Evolutionary conservation across 2,329 filamentous ascomycete species (phyloP).

Genomic region (Lachnum nothofagi): DNA sequence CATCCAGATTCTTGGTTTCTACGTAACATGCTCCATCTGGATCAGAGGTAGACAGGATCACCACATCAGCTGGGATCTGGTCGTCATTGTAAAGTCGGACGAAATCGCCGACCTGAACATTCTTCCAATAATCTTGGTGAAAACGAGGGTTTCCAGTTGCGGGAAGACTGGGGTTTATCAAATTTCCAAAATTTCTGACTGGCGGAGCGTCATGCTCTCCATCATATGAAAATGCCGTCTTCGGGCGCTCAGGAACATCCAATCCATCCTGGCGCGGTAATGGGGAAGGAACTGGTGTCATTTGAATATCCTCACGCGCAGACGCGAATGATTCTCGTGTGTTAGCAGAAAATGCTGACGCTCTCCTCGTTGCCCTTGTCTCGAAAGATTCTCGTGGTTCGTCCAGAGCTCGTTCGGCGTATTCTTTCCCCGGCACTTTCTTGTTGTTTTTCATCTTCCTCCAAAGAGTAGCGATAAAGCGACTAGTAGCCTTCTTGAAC

Average conservation of each 20-base stretch:
- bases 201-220: slow-evolving; percentile 30
- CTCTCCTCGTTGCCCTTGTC: slow-evolving; percentile 41
- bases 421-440: slow-evolving; percentile 33
- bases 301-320: slow-evolving; percentile 71
- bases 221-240: slow-evolving; percentile 37
- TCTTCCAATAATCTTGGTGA: slow-evolving; percentile 93
- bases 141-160: slow-evolving; percentile 72
- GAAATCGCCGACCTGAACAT: slow-evolving; percentile 89
- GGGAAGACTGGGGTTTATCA: slow-evolving; percentile 68
- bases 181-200: slow-evolving; percentile 53
- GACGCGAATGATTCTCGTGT: slow-evolving; percentile 48
- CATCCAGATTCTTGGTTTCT: slow-evolving; percentile 96
- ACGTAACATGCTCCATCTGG: slow-evolving; percentile 93
- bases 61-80: slow-evolving; percentile 86
- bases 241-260: slow-evolving; percentile 31
- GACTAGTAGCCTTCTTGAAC: slow-evolving; percentile 77
- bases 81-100: slow-evolving; percentile 95
- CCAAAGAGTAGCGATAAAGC: slow-evolving; percentile 33
- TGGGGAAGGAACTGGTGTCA: slow-evolving; percentile 91
- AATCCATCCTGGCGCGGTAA: slow-evolving; percentile 44
- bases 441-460: slow-evolving; percentile 47
- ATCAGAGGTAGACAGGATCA: slow-evolving; percentile 89
- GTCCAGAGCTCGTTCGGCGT: slow-evolving; percentile 23
- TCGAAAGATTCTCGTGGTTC: slow-evolving; percentile 51
- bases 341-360: slow-evolving; percentile 28